Percentiles rank a stretch among this genome's conserved stretches.
Conservation (phyloP, 208 protist genomes). For the Vickermania ingenoplastis region DNA sequence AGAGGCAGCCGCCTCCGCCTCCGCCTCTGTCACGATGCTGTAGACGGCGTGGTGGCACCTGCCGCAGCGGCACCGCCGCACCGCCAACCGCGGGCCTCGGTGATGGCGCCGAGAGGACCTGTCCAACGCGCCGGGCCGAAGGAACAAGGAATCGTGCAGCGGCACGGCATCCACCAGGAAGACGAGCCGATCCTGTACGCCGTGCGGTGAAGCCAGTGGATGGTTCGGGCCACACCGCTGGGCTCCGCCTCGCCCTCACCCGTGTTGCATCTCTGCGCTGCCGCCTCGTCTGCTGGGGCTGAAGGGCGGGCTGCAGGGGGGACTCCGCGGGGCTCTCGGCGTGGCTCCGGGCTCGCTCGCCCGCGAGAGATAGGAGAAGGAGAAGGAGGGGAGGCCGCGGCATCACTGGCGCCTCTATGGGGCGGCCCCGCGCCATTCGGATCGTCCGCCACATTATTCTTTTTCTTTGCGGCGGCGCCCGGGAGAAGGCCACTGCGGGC, state of each 20-base stretch:
- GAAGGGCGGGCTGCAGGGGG: too few species aligned
- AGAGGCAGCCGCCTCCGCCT: too few species aligned
- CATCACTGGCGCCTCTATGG: too few species aligned
- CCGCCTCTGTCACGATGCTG: too few species aligned
- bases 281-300: too few species aligned
- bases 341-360: too few species aligned
- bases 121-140: not conserved
- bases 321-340: too few species aligned
- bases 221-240: not conserved
- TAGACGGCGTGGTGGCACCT: not conserved
- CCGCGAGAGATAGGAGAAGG: too few species aligned
- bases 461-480: too few species aligned
- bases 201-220: not conserved
- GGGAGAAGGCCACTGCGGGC: not conserved
- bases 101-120: not conserved
- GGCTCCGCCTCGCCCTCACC: not conserved
- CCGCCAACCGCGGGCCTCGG: not conserved
- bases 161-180: not conserved
- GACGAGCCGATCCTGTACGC: constrained; percentile 1
- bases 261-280: not conserved
- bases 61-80: not conserved
- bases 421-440: too few species aligned
- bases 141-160: not conserved
- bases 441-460: too few species aligned
- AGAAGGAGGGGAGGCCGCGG: too few species aligned